phyloP scores from a whole-genome alignment of 1,284 basidiomycete genomes.

The Amylostereum areolatum region DNA sequence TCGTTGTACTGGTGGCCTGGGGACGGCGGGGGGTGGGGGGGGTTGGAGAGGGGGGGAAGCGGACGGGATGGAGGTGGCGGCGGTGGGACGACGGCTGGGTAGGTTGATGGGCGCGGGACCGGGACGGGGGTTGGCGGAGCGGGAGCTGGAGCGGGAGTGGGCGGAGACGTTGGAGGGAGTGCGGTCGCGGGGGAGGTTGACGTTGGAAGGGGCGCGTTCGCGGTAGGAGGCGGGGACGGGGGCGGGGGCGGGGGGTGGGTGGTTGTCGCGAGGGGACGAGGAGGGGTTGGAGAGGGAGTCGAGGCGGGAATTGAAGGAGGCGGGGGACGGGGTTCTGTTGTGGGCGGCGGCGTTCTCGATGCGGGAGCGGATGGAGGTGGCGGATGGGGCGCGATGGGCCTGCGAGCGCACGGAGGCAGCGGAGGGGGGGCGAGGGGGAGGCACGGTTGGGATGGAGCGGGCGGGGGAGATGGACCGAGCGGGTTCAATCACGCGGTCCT shows the following conservation, averaged over 20 bases:
- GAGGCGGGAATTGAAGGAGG: slow-evolving; percentile 10
- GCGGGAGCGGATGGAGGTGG: slow-evolving; percentile 14
- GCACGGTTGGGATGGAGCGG: neutral
- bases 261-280: too few species aligned
- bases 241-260: slow-evolving; percentile 10
- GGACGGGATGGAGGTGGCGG: slow-evolving; percentile 1
- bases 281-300: slow-evolving; percentile 7
- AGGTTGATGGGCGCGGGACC: neutral
- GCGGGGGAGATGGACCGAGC: neutral
- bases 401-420: slow-evolving; percentile 13
- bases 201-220: neutral
- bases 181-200: slow-evolving; percentile 5
- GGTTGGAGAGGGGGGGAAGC: slow-evolving; percentile 7
- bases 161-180: neutral
- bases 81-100: neutral
- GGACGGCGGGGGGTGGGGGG: slow-evolving; percentile 11
- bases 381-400: slow-evolving; percentile 10
- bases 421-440: slow-evolving; percentile 10
- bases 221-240: slow-evolving; percentile 14
- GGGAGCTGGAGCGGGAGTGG: neutral
- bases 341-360: too few species aligned
- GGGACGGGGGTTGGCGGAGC: slow-evolving; percentile 2
- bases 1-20: slow-evolving; percentile 3
- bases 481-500: neutral
- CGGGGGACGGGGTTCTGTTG: slow-evolving; percentile 1